These are phyloP conservation scores for Dorcoceras hygrometricum DNA, from an alignment of 257 asterid species.

Conservation along the genomic window DNA sequence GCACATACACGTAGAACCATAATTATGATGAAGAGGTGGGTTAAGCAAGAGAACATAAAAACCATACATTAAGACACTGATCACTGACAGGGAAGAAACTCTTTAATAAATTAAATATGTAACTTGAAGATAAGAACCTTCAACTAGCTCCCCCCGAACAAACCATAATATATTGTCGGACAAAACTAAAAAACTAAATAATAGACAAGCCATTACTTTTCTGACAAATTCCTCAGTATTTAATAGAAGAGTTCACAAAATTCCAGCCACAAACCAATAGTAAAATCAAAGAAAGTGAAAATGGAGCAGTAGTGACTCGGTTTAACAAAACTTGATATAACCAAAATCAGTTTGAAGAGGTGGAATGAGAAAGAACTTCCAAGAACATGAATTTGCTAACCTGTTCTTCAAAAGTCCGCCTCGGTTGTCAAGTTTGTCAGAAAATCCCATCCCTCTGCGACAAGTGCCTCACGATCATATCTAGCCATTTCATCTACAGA, in stretches of 20 bases:
- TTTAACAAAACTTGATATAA: not conserved
- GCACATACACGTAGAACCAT: not conserved
- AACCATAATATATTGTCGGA: not conserved
- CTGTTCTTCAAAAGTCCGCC: constrained; percentile 10
- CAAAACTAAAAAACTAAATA: not conserved
- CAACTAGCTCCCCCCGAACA: not conserved
- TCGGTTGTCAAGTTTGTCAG: constrained; percentile 29
- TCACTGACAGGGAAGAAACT: not conserved
- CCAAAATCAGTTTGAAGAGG: constrained; percentile 5
- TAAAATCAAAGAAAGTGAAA: not conserved
- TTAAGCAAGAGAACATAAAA: too few species aligned
- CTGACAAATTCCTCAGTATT: not conserved
- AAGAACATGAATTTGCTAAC: not conserved
- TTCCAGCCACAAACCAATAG: not conserved
- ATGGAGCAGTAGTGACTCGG: constrained; percentile 2
- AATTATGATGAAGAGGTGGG: not conserved
- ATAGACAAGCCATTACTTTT: not conserved
- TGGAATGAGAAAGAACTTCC: not conserved
- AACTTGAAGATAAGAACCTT: not conserved
- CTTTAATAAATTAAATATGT: too few species aligned
- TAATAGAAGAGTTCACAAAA: not conserved
- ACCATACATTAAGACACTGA: not conserved
- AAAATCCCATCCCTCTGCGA: constrained; percentile 74
- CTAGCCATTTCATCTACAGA: constrained; percentile 24
- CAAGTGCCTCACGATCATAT: constrained; percentile 34